Evolutionary conservation across 2,329 filamentous ascomycete species (phyloP).

Genomic region (Tolypocladium ovalisporum): DNA sequence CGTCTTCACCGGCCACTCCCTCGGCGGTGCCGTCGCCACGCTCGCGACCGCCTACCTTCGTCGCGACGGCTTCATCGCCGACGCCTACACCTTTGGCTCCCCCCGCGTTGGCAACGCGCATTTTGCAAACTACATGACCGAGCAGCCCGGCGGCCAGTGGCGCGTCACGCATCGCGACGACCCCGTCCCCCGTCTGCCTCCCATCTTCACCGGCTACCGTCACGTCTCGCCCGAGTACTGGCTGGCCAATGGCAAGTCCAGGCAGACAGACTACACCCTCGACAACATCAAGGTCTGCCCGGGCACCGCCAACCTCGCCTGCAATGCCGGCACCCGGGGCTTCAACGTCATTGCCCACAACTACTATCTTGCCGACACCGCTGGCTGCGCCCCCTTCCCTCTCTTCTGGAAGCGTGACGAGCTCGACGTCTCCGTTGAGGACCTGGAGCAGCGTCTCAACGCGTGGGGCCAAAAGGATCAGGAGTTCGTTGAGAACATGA

Average conservation of each 20-base stretch:
- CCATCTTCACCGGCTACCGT: conserved; percentile 46
- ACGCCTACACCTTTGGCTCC: conserved; percentile 56
- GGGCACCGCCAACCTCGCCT: conserved; percentile 34
- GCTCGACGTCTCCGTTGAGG: conserved; percentile 18
- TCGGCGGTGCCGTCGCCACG: conserved; percentile 54
- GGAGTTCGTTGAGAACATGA: conserved; percentile 16
- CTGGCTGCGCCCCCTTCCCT: conserved; percentile 23
- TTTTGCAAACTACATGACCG: conserved; percentile 42
- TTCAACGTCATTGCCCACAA: conserved; percentile 34
- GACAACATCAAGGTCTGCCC: conserved; percentile 33
- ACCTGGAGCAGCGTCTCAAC: conserved; percentile 27
- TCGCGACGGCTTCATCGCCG: conserved; percentile 28
- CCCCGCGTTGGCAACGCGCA: conserved; percentile 52
- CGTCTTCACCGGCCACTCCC: conserved; percentile 55
- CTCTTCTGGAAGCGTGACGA: conserved; percentile 14
- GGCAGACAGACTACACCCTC: conserved; percentile 24
- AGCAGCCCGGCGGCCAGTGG: conserved; percentile 41
- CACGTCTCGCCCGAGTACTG: conserved; percentile 65
- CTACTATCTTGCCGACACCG: conserved; percentile 36
- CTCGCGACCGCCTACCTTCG: conserved; percentile 48
- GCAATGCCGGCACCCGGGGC: conserved; percentile 38
- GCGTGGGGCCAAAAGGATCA: conserved; percentile 23
- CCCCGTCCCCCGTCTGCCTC: conserved; percentile 57
- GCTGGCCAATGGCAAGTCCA: conserved; percentile 28
- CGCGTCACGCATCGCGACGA: conserved; percentile 59